Conservation (phyloP, 345 rosid genomes). For the Eucalyptus brandiana region DNA sequence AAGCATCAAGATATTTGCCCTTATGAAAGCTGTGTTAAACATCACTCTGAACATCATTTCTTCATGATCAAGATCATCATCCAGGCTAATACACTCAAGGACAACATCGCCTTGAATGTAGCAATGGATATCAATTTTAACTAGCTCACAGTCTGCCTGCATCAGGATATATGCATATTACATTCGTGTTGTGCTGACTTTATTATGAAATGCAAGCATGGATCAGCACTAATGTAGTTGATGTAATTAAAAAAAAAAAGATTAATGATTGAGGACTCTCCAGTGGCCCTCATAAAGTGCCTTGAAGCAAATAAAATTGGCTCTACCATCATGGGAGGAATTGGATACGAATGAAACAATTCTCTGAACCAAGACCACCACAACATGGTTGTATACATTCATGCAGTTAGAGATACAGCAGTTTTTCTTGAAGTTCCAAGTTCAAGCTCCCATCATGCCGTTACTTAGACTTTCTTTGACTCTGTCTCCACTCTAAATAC, state of each 20-base stretch:
- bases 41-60: slow-evolving; percentile 77
- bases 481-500: background rate
- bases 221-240: background rate
- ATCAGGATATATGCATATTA: background rate
- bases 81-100: slow-evolving; percentile 76
- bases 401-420: background rate
- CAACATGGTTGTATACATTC: background rate
- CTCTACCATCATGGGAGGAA: background rate
- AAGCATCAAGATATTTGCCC: slow-evolving; percentile 92
- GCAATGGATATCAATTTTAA: slow-evolving; percentile 85
- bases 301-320: background rate
- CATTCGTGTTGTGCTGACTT: background rate
- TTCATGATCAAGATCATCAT: slow-evolving; percentile 66
- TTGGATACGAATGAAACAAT: background rate
- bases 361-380: background rate
- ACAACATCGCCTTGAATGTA: slow-evolving; percentile 86
- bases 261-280: background rate
- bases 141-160: slow-evolving; percentile 80
- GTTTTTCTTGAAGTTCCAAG: background rate
- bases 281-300: background rate
- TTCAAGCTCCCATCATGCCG: background rate
- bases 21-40: slow-evolving; percentile 92
- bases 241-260: background rate
- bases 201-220: background rate
- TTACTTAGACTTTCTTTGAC: background rate